Evolutionary conservation across 371 early-diverging fungal species (phyloP), one percentile per base, ranked within the genome.

Genomic region (Lichtheimia corymbifera): DNA sequence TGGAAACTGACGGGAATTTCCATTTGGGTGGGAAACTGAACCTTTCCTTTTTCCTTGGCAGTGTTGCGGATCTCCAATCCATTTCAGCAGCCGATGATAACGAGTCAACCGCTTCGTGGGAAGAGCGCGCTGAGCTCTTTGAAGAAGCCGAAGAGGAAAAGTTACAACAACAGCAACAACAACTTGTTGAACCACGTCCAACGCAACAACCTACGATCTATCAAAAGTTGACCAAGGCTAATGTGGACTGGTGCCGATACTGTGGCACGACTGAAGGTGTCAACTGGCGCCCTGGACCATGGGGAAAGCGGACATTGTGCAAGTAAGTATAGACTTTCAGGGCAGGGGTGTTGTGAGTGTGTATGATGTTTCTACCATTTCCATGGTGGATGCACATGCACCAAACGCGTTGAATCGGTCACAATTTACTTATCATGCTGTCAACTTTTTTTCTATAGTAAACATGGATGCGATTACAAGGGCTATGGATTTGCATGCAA

Each of bases 391-490:
- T 25, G 24, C 22, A 22, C 51, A 14, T 24, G 25, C 17, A 20
- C 7, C 27, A 11, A 28, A 35, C 24, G 28, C 43, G 47, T 43
- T 22, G 5, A 9, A 41, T 22, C 40, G 17, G 42, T 4, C 11
- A 50, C 4, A 12, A n/a, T 49, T 28, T 22, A 44, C 54, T 44
- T 12, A 22, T 22, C 22, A 51, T 58, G 40, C 54, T 53, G 53
- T 45, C 30, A 15, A 24, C 51, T 35, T 40, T 22, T 22, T 22
- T 22, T 22, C 2, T 50, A 54, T 70, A 85, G 83, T 76, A 94
- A 95, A 73, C 95, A 95, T 70, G 95, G 95, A 47, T 95, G 95
- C 70, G 93, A 93, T 79, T 95, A 93, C 74, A 93, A 94, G 74
- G 95, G 95, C 20, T 95, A 94, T 58, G 94, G 95, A 22, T 93